Conservation (phyloP, 768 basidiomycete genomes). For the Lepiota brunneoincarnata region DNA sequence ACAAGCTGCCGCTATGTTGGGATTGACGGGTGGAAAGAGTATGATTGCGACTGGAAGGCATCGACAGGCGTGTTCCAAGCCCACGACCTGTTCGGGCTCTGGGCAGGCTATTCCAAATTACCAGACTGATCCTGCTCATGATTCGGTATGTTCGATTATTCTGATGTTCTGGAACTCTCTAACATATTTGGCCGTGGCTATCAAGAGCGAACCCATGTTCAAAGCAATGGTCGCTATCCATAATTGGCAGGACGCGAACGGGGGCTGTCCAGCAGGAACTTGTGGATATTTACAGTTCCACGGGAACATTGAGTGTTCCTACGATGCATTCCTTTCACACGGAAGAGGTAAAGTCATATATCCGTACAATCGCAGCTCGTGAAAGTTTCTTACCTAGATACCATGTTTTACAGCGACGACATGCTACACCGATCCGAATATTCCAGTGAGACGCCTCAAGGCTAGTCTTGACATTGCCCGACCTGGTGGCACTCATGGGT, state of each 20-base stretch:
- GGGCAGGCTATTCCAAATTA: neutral
- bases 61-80: neutral
- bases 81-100: neutral
- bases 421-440: neutral
- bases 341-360: neutral
- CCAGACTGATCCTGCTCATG: slow-evolving; percentile 3
- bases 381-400: neutral
- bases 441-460: slow-evolving; percentile 2
- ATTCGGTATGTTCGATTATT: slow-evolving; percentile 4
- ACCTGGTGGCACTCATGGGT: neutral
- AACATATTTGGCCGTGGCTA: neutral
- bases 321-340: slow-evolving; percentile 7
- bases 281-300: slow-evolving; percentile 9
- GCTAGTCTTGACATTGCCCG: neutral
- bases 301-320: slow-evolving; percentile 2
- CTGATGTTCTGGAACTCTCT: neutral
- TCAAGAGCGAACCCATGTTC: slow-evolving; percentile 8
- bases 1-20: slow-evolving; percentile 5
- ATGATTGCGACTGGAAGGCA: slow-evolving; percentile 4
- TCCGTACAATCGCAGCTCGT: neutral
- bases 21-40: slow-evolving; percentile 6
- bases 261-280: neutral
- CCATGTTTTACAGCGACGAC: neutral
- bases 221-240: neutral
- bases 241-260: slow-evolving; percentile 1